A percentile compares a stretch with the other conserved stretches of the same genome.
These are phyloP conservation scores for Cubamyces sp. DNA, from an alignment of 768 basidiomycete species.

Conservation along the genomic window DNA sequence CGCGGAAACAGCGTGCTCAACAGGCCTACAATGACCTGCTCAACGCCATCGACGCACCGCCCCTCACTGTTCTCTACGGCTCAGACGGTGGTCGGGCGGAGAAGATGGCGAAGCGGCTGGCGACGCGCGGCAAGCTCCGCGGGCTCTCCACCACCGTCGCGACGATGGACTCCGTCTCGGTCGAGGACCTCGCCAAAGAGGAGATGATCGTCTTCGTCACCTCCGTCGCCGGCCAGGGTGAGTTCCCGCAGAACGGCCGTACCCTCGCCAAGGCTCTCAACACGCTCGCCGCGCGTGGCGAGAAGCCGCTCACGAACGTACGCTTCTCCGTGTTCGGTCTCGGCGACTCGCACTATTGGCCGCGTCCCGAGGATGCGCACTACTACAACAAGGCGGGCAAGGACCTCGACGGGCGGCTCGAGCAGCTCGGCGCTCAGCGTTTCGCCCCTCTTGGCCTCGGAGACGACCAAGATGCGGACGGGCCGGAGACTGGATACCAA, in stretches of 20 bases:
- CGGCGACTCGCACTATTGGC: constrained; percentile 99
- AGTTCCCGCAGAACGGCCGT: constrained; percentile 95
- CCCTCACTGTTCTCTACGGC: constrained; percentile 88
- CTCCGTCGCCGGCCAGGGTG: constrained; percentile 95
- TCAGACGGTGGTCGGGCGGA: constrained; percentile 97
- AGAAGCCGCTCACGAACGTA: constrained; percentile 62
- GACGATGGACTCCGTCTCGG: constrained; percentile 79
- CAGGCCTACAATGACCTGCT: constrained; percentile 85
- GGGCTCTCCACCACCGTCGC: constrained; percentile 77
- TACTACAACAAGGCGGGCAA: constrained; percentile 98
- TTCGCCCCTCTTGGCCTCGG: constrained; percentile 81
- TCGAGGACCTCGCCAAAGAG: constrained; percentile 70
- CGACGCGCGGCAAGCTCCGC: constrained; percentile 78
- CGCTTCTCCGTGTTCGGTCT: constrained; percentile 89
- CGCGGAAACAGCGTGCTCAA: constrained; percentile 78
- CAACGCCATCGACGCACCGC: constrained; percentile 84
- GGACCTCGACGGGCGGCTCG: constrained; percentile 82
- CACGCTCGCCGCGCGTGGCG: constrained; percentile 60
- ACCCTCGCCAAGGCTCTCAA: constrained; percentile 86
- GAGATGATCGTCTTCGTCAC: constrained; percentile 83
- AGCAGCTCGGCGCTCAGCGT: constrained; percentile 78
- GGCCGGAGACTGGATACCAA: constrained; percentile 94
- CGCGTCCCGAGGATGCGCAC: constrained; percentile 92
- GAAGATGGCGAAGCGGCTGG: constrained; percentile 90
- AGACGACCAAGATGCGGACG: constrained; percentile 97